A percentile compares a stretch with the other conserved stretches of the same genome.
phyloP scores from a whole-genome alignment of 78 protist genomes.

The Chrysochromulina tobinii region DNA sequence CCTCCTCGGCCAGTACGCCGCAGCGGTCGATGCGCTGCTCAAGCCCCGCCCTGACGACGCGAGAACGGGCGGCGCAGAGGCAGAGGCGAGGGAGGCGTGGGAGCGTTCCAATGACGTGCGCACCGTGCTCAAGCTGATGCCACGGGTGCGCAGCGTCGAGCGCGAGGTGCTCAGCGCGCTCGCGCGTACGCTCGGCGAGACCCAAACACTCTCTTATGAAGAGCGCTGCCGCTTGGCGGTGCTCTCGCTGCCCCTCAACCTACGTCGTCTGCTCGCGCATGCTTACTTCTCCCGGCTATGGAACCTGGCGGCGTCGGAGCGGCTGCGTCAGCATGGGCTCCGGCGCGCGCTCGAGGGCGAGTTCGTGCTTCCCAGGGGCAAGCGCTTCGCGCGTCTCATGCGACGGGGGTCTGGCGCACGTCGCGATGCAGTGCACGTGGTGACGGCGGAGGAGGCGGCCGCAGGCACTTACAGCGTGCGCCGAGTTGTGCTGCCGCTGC shows the following conservation, averaged over 20 bases:
- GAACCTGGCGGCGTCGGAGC: neutral
- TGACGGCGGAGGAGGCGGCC: neutral
- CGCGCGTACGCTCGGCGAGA: neutral
- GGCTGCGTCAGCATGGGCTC: neutral
- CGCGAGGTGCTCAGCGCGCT: neutral
- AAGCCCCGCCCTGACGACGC: neutral
- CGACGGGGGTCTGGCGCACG: neutral
- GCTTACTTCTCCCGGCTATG: neutral
- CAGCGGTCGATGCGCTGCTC: neutral
- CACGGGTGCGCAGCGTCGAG: neutral
- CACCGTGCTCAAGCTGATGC: neutral
- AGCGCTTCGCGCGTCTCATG: neutral
- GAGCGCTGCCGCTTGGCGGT: neutral
- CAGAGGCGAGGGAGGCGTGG: neutral
- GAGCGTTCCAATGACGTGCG: neutral
- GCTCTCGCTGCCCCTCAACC: neutral
- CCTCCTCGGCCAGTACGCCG: neutral
- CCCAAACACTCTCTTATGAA: no score
- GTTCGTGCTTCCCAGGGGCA: neutral
- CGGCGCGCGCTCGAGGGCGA: neutral
- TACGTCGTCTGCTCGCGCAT: slow-evolving; percentile 7
- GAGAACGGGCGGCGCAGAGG: neutral
- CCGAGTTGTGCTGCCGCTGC: neutral
- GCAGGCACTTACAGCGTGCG: neutral
- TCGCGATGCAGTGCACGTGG: neutral